Conservation (phyloP, 495 filamentous ascomycete genomes). For the Trichoderma reesei region DNA sequence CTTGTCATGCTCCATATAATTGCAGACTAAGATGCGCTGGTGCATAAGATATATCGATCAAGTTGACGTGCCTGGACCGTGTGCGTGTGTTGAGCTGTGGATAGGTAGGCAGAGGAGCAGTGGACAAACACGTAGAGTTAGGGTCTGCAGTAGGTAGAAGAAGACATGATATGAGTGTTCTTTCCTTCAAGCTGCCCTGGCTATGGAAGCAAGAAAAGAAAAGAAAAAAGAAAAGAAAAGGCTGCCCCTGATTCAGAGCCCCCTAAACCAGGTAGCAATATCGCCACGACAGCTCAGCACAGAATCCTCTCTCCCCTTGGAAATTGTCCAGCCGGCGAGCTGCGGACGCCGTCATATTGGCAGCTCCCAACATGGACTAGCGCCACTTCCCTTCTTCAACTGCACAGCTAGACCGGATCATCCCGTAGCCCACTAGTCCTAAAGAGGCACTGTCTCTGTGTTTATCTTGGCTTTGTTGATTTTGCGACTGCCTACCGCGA, state of each 20-base stretch:
- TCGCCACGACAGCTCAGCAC: not conserved
- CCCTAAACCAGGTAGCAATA: slow-evolving; percentile 8
- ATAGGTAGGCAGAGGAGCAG: too few relatives aligned
- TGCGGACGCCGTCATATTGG: not conserved
- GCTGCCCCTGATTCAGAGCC: not conserved
- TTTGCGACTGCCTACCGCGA: slow-evolving; percentile 7
- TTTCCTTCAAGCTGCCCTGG: too few relatives aligned
- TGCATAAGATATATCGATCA: too few relatives aligned
- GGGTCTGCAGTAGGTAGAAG: not conserved
- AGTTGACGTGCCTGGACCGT: too few relatives aligned
- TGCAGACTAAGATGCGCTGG: not conserved
- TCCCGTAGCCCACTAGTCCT: not conserved
- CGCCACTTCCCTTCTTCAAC: not conserved
- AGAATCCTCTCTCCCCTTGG: slow-evolving; percentile 7
- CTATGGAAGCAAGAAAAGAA: too few relatives aligned
- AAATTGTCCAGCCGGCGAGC: not conserved
- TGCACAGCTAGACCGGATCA: slow-evolving; percentile 3
- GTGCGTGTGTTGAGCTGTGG: too few relatives aligned
- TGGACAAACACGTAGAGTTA: not conserved
- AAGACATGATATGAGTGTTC: too few relatives aligned
- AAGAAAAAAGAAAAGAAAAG: not conserved
- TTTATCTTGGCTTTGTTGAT: not conserved
- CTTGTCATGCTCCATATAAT: too few relatives aligned
- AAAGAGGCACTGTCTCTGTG: not conserved
- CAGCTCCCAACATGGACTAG: slow-evolving; percentile 4